Percentiles rank a stretch among this genome's conserved stretches.
phyloP scores from a whole-genome alignment of 1,284 basidiomycete species.

The Trichosporon faecale region DNA sequence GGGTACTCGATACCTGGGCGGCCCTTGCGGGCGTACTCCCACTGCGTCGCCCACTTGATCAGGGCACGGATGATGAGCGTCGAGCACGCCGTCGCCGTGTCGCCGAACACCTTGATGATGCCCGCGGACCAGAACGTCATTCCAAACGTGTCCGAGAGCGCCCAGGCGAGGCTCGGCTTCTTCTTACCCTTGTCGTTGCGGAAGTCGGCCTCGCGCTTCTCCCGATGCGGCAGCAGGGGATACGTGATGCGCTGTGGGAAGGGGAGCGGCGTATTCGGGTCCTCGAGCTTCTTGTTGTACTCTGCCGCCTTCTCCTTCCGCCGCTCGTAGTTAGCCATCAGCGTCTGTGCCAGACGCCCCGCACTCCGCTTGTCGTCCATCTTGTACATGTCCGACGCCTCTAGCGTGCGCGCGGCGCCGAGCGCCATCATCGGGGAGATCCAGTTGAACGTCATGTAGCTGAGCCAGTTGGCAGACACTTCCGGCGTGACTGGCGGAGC shows the following conservation, averaged over 20 bases:
- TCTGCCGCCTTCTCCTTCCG: constrained; percentile 61
- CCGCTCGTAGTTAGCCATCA: constrained; percentile 64
- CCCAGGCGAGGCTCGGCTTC: constrained; percentile 65
- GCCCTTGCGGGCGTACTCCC: constrained; percentile 59
- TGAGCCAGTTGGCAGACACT: constrained; percentile 57
- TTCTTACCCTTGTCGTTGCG: constrained; percentile 59
- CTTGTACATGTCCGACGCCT: constrained; percentile 79
- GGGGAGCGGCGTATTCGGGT: constrained; percentile 39
- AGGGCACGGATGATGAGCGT: constrained; percentile 76
- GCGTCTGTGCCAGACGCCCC: constrained; percentile 62
- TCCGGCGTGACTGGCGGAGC: constrained; percentile 59
- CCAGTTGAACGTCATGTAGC: constrained; percentile 65
- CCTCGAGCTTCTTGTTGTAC: constrained; percentile 65
- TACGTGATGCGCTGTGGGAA: constrained; percentile 32
- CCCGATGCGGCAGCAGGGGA: constrained; percentile 34
- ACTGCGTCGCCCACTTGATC: constrained; percentile 69
- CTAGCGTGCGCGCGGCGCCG: constrained; percentile 66
- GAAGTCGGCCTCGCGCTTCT: constrained; percentile 40
- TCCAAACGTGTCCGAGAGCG: constrained; percentile 77
- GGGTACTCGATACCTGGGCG: constrained; percentile 51
- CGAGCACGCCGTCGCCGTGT: constrained; percentile 68
- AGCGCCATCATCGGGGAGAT: constrained; percentile 65
- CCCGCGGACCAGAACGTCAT: constrained; percentile 80
- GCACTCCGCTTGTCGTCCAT: constrained; percentile 60
- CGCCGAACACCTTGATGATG: constrained; percentile 69